Percentiles rank a stretch among this genome's conserved stretches.
Evolutionary conservation across 345 rosid genomes (phyloP).

Genomic region (Populus tremula): DNA sequence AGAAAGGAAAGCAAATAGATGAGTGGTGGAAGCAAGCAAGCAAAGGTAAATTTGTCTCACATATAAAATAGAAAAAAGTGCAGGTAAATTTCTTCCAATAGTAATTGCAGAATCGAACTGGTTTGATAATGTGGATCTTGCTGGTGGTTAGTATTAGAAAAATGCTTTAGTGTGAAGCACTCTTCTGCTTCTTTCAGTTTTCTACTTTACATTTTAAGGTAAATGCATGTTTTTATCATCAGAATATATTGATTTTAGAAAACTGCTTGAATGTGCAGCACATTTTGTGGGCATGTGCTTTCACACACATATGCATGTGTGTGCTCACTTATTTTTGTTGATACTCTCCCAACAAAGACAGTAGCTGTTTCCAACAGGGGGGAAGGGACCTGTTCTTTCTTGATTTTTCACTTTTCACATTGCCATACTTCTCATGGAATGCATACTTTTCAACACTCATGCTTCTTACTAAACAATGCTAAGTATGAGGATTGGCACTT

Average conservation of each 20-base stretch:
- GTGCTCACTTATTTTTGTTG: background rate
- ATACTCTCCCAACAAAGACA: too few relatives aligned
- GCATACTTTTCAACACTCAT: too few relatives aligned
- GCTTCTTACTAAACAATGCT: too few relatives aligned
- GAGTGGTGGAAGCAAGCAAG: slow-evolving; percentile 96
- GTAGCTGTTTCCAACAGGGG: too few relatives aligned
- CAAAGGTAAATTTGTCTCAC: slow-evolving; percentile 62
- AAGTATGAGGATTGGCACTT: background rate
- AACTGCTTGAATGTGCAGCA: background rate
- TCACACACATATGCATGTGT: too few relatives aligned
- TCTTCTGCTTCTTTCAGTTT: background rate
- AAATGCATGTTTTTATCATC: background rate
- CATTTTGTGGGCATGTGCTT: too few relatives aligned
- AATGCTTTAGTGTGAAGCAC: slow-evolving; percentile 1
- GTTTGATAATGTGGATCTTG: background rate
- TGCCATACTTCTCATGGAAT: too few relatives aligned
- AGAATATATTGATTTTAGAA: background rate
- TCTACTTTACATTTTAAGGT: background rate
- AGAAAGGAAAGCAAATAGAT: slow-evolving; percentile 95
- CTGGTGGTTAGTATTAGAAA: slow-evolving; percentile 5
- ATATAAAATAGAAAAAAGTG: background rate
- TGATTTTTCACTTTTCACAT: too few relatives aligned
- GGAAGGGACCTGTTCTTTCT: too few relatives aligned
- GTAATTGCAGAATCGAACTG: background rate
- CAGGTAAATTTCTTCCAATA: too few relatives aligned